Evolutionary conservation across 2,329 filamentous ascomycete genomes (phyloP), one percentile per base, ranked within the genome.

Genomic region (Stromatinia cepivora): DNA sequence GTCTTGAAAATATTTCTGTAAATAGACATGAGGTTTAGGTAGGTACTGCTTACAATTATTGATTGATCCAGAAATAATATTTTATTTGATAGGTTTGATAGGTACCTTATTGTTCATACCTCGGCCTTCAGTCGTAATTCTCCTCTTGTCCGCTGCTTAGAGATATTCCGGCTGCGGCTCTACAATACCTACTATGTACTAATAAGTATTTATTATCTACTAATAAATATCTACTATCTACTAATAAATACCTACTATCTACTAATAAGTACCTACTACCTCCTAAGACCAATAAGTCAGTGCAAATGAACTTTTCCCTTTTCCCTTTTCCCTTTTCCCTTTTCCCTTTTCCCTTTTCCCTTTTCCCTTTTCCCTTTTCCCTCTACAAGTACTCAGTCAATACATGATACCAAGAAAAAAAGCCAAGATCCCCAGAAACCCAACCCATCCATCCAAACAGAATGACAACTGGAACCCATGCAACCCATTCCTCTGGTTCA

Each of bases 401-500:
- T 42, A 42, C 25, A 22, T n/a, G 22, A 48, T 10, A 48, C 58
- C 28, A 61, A 45, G 25, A 22, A 54, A 31, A 28, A 31, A 20
- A 34, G 25, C 17, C 25, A 46, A 61, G 42, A 46, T n/a, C 20
- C 15, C 17, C 58, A 31, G 34, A 46, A 4, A 46, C 17, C 28
- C 20, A 34, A 17, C 45, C 39, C 48, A 62, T 36, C 59, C 59
- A 62, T 36, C 59, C 59, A 62, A 50, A 62, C 45, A 9, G 45
- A 50, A 62, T 15, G 31, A 17, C 20, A 17, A 34, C 28, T 48
- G 28, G 59, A 62, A 42, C 39, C 39, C 39, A 42, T 42, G 39
- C 39, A 42, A 62, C 59, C 59, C 46, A 39, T 63, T 63, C 59
- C 31, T 22, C 10, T 52, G 46, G 46, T 63, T 63, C 59, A 31